Evolutionary conservation across 2,329 filamentous ascomycete genomes (phyloP).

Genomic region (Aspergillus texensis): DNA sequence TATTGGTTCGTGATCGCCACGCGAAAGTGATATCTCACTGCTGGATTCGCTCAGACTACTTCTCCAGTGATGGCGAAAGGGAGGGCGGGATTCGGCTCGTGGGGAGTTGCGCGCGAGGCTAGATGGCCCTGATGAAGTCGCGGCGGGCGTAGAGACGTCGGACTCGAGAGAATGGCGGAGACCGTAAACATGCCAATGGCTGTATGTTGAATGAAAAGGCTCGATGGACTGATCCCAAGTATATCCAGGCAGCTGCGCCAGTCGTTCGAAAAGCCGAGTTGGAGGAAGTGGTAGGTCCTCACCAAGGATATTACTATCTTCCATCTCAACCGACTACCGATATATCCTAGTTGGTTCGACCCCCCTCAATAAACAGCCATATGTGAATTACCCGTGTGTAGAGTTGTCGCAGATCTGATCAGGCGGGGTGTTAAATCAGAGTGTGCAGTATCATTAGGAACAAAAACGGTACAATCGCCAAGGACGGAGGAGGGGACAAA

Average conservation of each 20-base stretch:
- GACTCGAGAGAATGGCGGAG: conserved; percentile 57
- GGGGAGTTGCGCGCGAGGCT: conserved; percentile 48
- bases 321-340: conserved; percentile 31
- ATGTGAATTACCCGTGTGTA: conserved; percentile 9
- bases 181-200: conserved; percentile 81
- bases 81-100: conserved; percentile 42
- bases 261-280: conserved; percentile 69
- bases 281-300: conserved; percentile 60
- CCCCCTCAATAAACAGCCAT: conserved; percentile 28
- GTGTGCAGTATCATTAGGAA: conserved; percentile 26
- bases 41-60: conserved; percentile 56
- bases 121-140: conserved; percentile 48
- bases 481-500: conserved; percentile 20
- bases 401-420: conserved; percentile 11
- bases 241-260: conserved; percentile 73
- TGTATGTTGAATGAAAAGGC: conserved; percentile 67
- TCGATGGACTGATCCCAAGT: conserved; percentile 69
- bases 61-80: conserved; percentile 49
- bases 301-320: conserved; percentile 42
- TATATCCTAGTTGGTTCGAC: conserved; percentile 16
- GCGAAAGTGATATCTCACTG: conserved; percentile 46
- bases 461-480: conserved; percentile 26
- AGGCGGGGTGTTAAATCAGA: conserved; percentile 14
- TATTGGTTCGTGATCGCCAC: conserved; percentile 41
- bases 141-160: conserved; percentile 51